Conservation (phyloP, 225 moss, liverwort and hornwort species). For the Asterella californica region DNA sequence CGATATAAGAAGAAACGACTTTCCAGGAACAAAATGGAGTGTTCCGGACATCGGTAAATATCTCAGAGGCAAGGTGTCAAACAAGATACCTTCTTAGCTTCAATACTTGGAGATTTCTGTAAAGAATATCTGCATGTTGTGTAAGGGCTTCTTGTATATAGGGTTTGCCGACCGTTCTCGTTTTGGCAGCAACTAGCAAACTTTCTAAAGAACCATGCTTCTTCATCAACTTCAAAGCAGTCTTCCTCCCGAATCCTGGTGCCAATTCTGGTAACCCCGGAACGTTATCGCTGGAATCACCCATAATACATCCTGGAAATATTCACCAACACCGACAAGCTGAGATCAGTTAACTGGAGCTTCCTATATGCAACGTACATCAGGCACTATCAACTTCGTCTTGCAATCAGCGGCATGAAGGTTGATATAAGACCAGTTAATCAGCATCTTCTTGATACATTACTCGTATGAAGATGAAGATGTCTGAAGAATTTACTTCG, state of each 20-base stretch:
- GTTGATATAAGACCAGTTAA: background rate
- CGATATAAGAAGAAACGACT: too few species aligned
- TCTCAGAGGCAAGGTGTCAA: background rate
- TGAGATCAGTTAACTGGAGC: too few species aligned
- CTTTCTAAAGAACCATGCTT: slow-evolving; percentile 80
- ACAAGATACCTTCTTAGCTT: slow-evolving; percentile 48
- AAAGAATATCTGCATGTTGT: slow-evolving; percentile 50
- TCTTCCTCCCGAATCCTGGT: slow-evolving; percentile 79
- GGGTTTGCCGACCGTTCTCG: slow-evolving; percentile 74
- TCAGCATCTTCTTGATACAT: background rate
- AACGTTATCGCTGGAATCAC: slow-evolving; percentile 76
- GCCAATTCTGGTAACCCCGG: slow-evolving; percentile 65
- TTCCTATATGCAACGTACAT: too few species aligned
- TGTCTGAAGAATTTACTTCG: background rate
- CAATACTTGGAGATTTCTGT: slow-evolving; percentile 72
- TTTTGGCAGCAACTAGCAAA: slow-evolving; percentile 58
- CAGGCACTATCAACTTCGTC: too few species aligned
- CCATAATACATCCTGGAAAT: slow-evolving; percentile 65
- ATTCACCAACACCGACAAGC: background rate
- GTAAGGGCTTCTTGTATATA: slow-evolving; percentile 81
- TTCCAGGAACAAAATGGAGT: background rate
- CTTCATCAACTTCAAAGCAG: slow-evolving; percentile 89
- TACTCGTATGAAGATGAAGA: background rate
- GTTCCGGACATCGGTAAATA: background rate
- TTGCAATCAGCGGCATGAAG: background rate